phyloP scores from a whole-genome alignment of 192 early-diverging fungal genomes.

The Podila epigama region DNA sequence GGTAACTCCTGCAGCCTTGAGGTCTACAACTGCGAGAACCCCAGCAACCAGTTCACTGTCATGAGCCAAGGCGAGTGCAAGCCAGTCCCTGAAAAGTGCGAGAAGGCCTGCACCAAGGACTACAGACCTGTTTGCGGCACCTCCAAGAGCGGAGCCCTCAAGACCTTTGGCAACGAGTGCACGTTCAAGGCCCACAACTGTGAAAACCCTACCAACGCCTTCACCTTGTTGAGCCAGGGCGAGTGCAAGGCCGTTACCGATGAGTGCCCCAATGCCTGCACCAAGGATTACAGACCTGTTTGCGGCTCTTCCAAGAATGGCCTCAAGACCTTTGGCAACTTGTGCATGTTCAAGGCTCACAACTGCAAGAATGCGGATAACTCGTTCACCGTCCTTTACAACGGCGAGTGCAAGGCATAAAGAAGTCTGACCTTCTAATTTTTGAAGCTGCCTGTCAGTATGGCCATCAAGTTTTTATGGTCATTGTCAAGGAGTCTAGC shows the following conservation, averaged over 20 bases:
- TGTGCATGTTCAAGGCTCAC: background rate
- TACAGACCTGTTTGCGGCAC: background rate
- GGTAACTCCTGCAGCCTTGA: background rate
- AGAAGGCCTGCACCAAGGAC: background rate
- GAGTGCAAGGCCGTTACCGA: too few relatives aligned
- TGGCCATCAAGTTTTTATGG: too few relatives aligned
- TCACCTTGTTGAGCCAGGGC: background rate
- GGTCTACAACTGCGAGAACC: background rate
- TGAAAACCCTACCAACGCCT: background rate
- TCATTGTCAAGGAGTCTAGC: too few relatives aligned
- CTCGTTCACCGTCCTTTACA: background rate
- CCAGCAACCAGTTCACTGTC: background rate
- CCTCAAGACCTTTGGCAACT: background rate
- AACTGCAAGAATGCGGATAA: background rate
- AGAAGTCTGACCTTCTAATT: too few relatives aligned
- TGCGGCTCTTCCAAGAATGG: background rate
- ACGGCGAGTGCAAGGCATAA: background rate
- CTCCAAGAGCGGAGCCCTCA: background rate
- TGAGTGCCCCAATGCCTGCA: background rate
- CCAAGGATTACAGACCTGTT: background rate
- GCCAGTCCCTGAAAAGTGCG: too few relatives aligned
- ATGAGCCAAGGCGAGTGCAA: background rate
- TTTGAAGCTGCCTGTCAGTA: too few relatives aligned
- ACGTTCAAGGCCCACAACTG: background rate
- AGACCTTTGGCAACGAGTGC: constrained; percentile 1